phyloP scores from a whole-genome alignment of 2,329 filamentous ascomycete genomes.

The Parastagonospora avenae region DNA sequence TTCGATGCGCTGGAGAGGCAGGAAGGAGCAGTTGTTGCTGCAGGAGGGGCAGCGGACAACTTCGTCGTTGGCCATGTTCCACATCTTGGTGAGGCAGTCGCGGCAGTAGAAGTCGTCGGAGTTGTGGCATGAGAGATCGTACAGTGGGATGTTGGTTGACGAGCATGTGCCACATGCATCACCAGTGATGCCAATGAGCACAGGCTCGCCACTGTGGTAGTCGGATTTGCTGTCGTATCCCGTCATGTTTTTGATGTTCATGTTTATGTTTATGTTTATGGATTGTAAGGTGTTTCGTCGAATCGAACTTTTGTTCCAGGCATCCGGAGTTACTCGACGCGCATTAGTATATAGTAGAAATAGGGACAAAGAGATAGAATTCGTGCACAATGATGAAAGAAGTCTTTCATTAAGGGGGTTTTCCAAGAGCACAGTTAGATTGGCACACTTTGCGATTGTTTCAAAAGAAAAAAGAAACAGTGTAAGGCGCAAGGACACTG shows the following conservation, averaged over 20 bases:
- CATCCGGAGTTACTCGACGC: too few species aligned
- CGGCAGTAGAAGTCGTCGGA: conserved; percentile 13
- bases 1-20: neutral
- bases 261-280: too few species aligned
- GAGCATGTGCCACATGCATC: conserved; percentile 9
- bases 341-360: too few species aligned
- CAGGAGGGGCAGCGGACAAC: conserved; percentile 11
- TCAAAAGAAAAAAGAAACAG: too few species aligned
- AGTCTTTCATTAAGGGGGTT: too few species aligned
- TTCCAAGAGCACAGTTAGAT: too few species aligned
- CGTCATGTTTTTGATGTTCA: neutral
- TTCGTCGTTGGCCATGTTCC: conserved; percentile 4
- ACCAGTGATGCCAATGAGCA: conserved; percentile 9
- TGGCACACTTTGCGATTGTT: too few species aligned
- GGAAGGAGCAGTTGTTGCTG: conserved; percentile 5
- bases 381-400: too few species aligned
- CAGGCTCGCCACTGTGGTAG: neutral
- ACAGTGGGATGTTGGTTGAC: conserved; percentile 3
- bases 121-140: conserved; percentile 9
- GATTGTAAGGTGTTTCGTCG: too few species aligned
- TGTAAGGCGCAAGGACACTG: too few species aligned
- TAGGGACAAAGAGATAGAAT: too few species aligned
- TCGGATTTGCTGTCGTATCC: neutral
- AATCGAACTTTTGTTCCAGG: too few species aligned
- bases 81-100: conserved; percentile 11